Percentiles rank a stretch among this genome's conserved stretches.
Evolutionary conservation across 1,139 yeast genomes (phyloP).

Genomic region (Yamadazyma siamensis): DNA sequence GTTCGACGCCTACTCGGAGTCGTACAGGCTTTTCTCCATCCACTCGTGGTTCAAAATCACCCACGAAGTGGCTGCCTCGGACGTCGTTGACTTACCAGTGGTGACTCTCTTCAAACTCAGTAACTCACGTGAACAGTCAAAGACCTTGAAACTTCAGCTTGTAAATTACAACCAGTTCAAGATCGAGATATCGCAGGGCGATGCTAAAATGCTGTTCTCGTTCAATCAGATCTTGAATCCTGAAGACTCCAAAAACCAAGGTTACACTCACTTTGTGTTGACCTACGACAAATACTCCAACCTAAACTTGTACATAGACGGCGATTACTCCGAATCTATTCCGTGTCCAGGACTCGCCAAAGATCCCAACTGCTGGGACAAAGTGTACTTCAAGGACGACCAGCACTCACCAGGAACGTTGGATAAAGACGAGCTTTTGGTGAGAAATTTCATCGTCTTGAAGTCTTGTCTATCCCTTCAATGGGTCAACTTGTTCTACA

Average conservation of each 20-base stretch:
- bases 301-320: conserved; percentile 37
- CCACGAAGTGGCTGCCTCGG: conserved; percentile 4
- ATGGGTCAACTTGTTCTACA: conserved; percentile 38
- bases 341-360: conserved; percentile 38
- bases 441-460: conserved; percentile 32
- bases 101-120: conserved; percentile 27
- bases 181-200: conserved; percentile 24
- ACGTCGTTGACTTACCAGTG: conserved; percentile 14
- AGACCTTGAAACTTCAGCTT: conserved; percentile 27
- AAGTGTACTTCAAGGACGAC: conserved; percentile 32
- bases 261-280: conserved; percentile 31
- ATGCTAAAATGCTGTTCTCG: conserved; percentile 28
- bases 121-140: conserved; percentile 20
- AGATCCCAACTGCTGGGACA: conserved; percentile 33
- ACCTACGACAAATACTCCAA: conserved; percentile 38
- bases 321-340: conserved; percentile 44
- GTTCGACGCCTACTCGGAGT: conserved; percentile 16
- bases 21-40: conserved; percentile 22
- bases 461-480: conserved; percentile 27
- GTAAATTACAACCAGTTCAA: conserved; percentile 30
- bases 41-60: conserved; percentile 37
- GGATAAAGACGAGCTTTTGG: conserved; percentile 25
- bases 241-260: conserved; percentile 18
- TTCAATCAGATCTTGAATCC: conserved; percentile 31
- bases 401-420: conserved; percentile 1